Conservation (phyloP, 495 filamentous ascomycete genomes). For the Rostrohypoxylon terebratum region DNA sequence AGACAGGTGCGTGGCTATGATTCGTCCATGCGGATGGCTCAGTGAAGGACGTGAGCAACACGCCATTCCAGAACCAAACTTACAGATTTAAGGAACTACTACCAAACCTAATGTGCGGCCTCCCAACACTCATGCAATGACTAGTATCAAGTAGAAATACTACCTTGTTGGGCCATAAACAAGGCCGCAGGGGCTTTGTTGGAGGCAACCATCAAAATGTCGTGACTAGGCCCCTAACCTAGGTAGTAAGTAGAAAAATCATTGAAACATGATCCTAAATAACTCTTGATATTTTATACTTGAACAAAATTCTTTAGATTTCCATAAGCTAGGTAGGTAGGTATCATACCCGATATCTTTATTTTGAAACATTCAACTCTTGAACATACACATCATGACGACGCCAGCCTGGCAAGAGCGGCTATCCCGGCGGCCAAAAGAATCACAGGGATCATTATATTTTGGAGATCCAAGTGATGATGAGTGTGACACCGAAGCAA, state of each 20-base stretch:
- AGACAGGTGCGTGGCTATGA: background rate
- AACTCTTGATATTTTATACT: background rate
- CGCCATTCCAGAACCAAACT: background rate
- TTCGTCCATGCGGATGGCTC: background rate
- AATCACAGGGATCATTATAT: background rate
- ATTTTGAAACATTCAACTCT: background rate
- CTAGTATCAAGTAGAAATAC: background rate
- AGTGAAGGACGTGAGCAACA: background rate
- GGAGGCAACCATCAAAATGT: background rate
- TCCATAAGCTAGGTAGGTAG: too few relatives aligned
- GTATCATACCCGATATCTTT: too few relatives aligned
- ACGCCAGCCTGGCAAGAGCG: background rate
- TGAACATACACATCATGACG: background rate
- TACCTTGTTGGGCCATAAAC: background rate
- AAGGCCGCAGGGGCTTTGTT: background rate
- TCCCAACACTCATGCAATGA: background rate
- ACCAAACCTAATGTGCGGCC: background rate
- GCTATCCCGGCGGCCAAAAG: background rate
- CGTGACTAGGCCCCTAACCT: background rate
- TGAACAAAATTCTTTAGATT: too few relatives aligned
- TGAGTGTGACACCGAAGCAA: background rate
- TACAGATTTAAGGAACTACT: background rate
- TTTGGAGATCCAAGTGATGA: background rate
- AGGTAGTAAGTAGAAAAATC: too few relatives aligned
- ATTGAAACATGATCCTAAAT: background rate